Base-by-base conservation (phyloP, 495 filamentous ascomycete species). In the Aspergillus diversus region DNA sequence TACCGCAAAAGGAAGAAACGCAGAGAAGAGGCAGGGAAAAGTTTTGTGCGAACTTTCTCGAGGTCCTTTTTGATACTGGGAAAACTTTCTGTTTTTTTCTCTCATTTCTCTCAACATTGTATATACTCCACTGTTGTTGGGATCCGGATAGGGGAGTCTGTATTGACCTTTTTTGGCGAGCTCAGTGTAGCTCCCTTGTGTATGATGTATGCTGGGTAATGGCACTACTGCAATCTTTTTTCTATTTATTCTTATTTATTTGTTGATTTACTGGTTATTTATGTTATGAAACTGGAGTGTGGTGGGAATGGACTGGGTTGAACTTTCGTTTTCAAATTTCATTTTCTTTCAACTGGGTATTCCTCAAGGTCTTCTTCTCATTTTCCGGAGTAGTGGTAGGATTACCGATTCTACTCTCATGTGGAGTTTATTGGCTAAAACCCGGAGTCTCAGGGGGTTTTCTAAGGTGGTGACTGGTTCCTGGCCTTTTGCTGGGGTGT, bases 121-220 rank as follows among this genome's bases (percentile, higher is more conserved):
- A 69, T 66, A 72, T 72, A 72, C 70, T 66, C 63, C 46, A 60
- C 63, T 62, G 67, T 69, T 69, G 63, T 62, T 61, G 65, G 59
- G 57, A 61, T 56, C 63, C 21, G 48, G 60, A 49, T 60, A 59
- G 42, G 59, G 60, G 61, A 63, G 65, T 66, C 63, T 67, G 61
- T 54, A 39, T 54, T 60, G 50, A 39, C 42, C 39, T 61, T 64
- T 60, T 52, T 56, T 55, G 57, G 68, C 37, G 63, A 60, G 54
- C 60, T 37, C 59, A 55, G 32, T 39, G 33, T 55, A 39, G 66
- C 37, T 57, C 57, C 34, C 69, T 60, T 58, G 62, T 79, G 76
- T 79, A 79, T 70, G 75, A 79, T 77, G 68, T 72, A 73, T 63
- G 71, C 60, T 47, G 34, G 59, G 64, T 27, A 27, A 60, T 52